Evolutionary conservation across 2,329 filamentous ascomycete genomes (phyloP).

Genomic region (Aspergillus fumigatus): DNA sequence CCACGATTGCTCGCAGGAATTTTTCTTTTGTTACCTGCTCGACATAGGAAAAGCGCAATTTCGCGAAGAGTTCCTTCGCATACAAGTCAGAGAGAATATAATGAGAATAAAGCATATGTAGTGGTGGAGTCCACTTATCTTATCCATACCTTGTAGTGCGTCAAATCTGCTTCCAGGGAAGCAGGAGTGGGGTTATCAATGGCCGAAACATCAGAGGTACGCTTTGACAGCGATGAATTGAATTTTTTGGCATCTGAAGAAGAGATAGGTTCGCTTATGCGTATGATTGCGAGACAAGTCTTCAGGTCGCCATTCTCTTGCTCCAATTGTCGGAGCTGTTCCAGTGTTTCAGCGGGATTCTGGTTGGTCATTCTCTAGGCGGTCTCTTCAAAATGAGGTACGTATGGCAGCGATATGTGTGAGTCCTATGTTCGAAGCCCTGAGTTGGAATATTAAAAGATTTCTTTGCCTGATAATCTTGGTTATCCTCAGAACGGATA

Average conservation of each 20-base stretch:
- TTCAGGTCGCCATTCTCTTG: constrained; percentile 46
- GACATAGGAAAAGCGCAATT: constrained; percentile 93
- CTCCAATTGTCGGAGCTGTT: constrained; percentile 45
- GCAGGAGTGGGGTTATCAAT: constrained; percentile 67
- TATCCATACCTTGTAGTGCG: constrained; percentile 67
- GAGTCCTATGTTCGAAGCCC: too few relatives aligned
- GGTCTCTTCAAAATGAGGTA: background rate
- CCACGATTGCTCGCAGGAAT: constrained; percentile 87
- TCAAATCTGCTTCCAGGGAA: constrained; percentile 74
- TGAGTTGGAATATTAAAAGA: background rate
- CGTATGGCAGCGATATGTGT: background rate
- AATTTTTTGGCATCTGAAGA: constrained; percentile 32
- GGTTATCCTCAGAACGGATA: background rate
- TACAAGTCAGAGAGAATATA: background rate
- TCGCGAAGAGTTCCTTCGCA: constrained; percentile 76
- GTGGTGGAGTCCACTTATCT: background rate
- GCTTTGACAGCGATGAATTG: constrained; percentile 39
- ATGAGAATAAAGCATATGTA: background rate
- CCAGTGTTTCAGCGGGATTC: constrained; percentile 21
- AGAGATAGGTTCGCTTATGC: constrained; percentile 69
- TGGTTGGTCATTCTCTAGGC: constrained; percentile 14
- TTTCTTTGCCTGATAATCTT: background rate
- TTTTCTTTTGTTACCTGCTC: constrained; percentile 99
- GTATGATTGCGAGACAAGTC: constrained; percentile 62
- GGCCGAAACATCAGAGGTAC: constrained; percentile 69